Base-by-base conservation (phyloP, 2,329 filamentous ascomycete genomes). In the Aspergillus sp. region DNA sequence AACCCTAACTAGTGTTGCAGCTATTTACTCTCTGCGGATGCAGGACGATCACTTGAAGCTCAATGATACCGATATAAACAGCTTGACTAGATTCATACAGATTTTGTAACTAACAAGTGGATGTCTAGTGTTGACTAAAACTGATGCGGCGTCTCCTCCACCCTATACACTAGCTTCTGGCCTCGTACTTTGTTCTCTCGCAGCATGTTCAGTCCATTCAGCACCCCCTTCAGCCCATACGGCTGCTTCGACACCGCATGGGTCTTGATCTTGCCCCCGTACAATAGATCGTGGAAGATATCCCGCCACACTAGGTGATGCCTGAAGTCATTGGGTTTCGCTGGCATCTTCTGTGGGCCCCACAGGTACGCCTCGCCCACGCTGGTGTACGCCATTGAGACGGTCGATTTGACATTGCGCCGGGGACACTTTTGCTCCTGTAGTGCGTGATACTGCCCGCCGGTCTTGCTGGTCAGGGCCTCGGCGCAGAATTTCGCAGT, bases 161-260 rank as follows among this genome's bases (percentile, higher is more conserved):
- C 58, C 33, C 58, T 60, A 56, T 75, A 76, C 13, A 76, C 72
- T 49, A 77, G 48, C 61, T 77, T 77, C 49, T 62, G 56, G 9
- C 70, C 72, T 47, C 68, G 72, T 31, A 76, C 68, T 51, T 70
- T 73, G 5, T 66, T 67, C 29, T 69, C 54, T 56, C 61, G 70
- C 50, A 77, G 46, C 39, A 66, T 47, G 41, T 74, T 54, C 44
- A 76, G 32, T 1, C 73, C 74, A 7, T 70, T 68, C 31, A 72
- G 47, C 11, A 76, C 63, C 19, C 66, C 70, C 43, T 69, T 56
- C 41, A 77, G 54, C 0, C 75, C 74, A 12, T 64, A 64, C 33
- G 59, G 45, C 11, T 67, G 57, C 11, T 74, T 61, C 48, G 66
- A 62, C 12, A 58, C 49, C 29, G 66, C 68, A 59, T 76, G 74